These are phyloP conservation scores for Puccinia horiana DNA, from an alignment of 1,284 basidiomycete species.

Conservation along the genomic window DNA sequence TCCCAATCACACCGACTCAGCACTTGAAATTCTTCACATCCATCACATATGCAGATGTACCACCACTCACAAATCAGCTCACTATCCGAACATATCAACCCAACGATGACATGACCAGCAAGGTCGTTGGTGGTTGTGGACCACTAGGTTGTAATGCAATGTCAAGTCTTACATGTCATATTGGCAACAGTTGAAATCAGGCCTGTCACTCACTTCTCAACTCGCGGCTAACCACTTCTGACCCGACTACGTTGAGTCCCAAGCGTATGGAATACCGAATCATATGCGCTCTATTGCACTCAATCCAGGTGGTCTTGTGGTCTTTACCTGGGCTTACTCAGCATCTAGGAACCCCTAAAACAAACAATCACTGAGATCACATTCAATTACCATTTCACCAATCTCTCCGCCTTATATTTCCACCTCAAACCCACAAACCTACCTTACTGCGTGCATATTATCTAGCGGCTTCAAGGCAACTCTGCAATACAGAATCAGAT, in stretches of 20 bases:
- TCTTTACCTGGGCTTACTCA: constrained; percentile 40
- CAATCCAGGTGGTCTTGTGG: constrained; percentile 41
- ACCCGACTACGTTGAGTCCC: not conserved
- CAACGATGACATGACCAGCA: constrained; percentile 30
- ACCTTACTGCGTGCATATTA: too few relatives aligned
- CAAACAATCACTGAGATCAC: constrained; percentile 38
- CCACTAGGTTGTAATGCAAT: constrained; percentile 39
- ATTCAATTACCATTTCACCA: too few relatives aligned
- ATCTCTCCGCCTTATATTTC: too few relatives aligned
- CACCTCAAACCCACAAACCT: too few relatives aligned
- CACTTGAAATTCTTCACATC: constrained; percentile 35
- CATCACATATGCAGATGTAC: constrained; percentile 48
- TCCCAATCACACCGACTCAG: constrained; percentile 35
- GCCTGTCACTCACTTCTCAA: constrained; percentile 23
- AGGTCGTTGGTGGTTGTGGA: constrained; percentile 33
- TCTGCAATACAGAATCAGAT: constrained; percentile 41
- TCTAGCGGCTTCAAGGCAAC: constrained; percentile 41
- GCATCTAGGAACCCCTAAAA: constrained; percentile 41
- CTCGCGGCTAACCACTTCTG: constrained; percentile 3
- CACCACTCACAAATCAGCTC: constrained; percentile 34
- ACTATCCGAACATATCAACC: constrained; percentile 30
- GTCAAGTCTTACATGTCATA: constrained; percentile 49
- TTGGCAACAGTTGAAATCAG: constrained; percentile 46
- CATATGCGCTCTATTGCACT: constrained; percentile 38
- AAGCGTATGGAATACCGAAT: constrained; percentile 25